These are phyloP conservation scores for Cyphellophora attinorum DNA, from an alignment of 2,329 filamentous ascomycete species.

Conservation along the genomic window DNA sequence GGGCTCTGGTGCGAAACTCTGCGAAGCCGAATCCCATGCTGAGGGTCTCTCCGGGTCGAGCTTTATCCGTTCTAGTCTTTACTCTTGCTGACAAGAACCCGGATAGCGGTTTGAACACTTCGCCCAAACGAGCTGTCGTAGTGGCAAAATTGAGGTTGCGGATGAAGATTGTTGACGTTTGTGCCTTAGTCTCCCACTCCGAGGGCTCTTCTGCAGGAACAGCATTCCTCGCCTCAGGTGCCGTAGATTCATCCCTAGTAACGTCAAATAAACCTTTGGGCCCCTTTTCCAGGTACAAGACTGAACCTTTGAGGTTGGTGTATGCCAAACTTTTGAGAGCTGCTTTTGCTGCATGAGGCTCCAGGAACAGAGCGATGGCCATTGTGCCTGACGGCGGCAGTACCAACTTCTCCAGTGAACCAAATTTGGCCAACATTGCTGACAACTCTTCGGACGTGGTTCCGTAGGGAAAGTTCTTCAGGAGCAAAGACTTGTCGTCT, in stretches of 20 bases:
- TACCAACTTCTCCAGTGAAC: conserved; percentile 68
- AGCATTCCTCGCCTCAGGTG: conserved; percentile 14
- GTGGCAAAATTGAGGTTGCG: conserved; percentile 91
- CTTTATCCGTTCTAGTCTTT: conserved; percentile 89
- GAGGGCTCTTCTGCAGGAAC: conserved; percentile 20
- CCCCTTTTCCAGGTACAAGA: conserved; percentile 88
- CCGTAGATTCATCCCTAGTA: too few species aligned
- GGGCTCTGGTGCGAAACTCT: conserved; percentile 69
- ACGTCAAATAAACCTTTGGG: conserved; percentile 67
- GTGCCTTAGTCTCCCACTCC: conserved; percentile 26
- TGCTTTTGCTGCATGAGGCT: conserved; percentile 67
- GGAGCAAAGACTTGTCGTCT: conserved; percentile 76
- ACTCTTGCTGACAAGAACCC: conserved; percentile 85
- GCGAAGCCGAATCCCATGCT: conserved; percentile 98
- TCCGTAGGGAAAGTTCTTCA: conserved; percentile 89
- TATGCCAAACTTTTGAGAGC: conserved; percentile 83
- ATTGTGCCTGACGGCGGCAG: conserved; percentile 92
- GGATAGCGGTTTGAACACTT: conserved; percentile 69
- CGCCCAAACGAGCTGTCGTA: conserved; percentile 63
- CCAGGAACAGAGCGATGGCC: conserved; percentile 80
- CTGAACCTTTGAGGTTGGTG: conserved; percentile 79
- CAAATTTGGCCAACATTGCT: conserved; percentile 75
- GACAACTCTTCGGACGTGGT: conserved; percentile 70
- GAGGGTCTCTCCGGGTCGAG: conserved; percentile 74
- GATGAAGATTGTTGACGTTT: conserved; percentile 71